Percentiles rank a stretch among this genome's conserved stretches.
Evolutionary conservation across 169 alveolate genomes (phyloP).

Genomic region (Plasmodium inui): DNA sequence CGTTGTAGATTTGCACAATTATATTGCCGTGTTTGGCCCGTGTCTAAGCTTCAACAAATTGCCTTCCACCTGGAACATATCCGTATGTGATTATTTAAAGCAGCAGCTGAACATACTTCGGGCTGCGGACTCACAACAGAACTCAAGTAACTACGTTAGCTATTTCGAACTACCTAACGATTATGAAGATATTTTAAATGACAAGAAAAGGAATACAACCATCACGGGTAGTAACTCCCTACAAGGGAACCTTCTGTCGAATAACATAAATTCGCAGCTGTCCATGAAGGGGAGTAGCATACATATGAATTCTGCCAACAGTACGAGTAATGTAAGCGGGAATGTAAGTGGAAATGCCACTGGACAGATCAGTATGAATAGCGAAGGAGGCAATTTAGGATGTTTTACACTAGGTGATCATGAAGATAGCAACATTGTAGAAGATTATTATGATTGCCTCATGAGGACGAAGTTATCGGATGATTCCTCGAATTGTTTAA

Average conservation of each 20-base stretch:
- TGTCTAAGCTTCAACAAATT: constrained; percentile 66
- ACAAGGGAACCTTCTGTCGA: constrained; percentile 4
- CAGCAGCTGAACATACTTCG: constrained; percentile 56
- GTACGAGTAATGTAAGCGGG: background rate
- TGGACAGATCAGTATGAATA: background rate
- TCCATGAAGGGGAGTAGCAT: constrained; percentile 27
- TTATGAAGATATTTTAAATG: constrained; percentile 27
- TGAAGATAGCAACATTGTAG: constrained; percentile 23
- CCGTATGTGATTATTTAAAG: constrained; percentile 57
- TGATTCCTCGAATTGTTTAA: constrained; percentile 29
- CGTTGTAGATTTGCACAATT: constrained; percentile 66
- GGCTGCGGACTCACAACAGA: constrained; percentile 69
- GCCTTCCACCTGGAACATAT: constrained; percentile 72
- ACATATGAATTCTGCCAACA: constrained; percentile 9
- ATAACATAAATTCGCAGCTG: background rate
- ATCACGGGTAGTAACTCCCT: background rate
- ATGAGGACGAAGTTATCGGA: constrained; percentile 59
- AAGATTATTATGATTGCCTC: constrained; percentile 62
- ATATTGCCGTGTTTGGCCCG: constrained; percentile 74
- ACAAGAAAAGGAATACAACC: constrained; percentile 1
- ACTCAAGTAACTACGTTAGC: constrained; percentile 5
- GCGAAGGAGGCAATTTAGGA: background rate
- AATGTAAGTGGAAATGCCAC: background rate
- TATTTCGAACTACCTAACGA: constrained; percentile 48
- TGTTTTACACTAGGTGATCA: background rate